Evolutionary conservation across 495 filamentous ascomycete genomes (phyloP).

Genomic region (Staphylotrichum longicolle): DNA sequence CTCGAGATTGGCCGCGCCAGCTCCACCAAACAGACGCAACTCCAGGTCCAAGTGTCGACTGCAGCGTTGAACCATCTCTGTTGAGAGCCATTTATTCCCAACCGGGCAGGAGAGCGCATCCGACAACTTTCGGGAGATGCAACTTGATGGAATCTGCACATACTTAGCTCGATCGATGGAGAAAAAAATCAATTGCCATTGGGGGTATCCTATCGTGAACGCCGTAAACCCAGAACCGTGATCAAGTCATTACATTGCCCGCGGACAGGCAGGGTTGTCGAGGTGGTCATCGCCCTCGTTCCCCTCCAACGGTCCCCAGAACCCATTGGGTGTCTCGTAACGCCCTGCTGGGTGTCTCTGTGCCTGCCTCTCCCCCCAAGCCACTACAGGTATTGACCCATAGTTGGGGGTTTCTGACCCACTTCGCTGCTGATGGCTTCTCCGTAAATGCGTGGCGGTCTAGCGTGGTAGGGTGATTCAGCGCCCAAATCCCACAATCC

Average conservation of each 20-base stretch:
- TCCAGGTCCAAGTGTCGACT: constrained; percentile 4
- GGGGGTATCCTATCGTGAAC: constrained; percentile 17
- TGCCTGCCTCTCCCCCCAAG: neutral
- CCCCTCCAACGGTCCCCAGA: neutral
- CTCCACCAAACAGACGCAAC: constrained; percentile 6
- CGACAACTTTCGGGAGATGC: neutral
- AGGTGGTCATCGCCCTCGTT: neutral
- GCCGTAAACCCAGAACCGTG: neutral
- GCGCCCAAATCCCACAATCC: constrained; percentile 6
- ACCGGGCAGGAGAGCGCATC: neutral
- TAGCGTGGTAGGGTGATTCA: neutral
- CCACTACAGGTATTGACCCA: neutral
- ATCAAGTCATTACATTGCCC: neutral
- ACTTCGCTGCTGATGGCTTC: neutral
- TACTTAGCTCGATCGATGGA: neutral
- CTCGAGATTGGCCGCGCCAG: constrained; percentile 12
- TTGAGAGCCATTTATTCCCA: neutral
- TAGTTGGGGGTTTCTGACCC: neutral
- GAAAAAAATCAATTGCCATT: constrained; percentile 6
- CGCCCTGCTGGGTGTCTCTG: neutral
- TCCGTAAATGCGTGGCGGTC: neutral
- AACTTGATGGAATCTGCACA: neutral
- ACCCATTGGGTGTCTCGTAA: neutral
- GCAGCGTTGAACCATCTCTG: neutral
- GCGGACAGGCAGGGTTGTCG: neutral